Conservation (phyloP, 2,329 filamentous ascomycete species). For the Paracoccidioides lutzii region DNA sequence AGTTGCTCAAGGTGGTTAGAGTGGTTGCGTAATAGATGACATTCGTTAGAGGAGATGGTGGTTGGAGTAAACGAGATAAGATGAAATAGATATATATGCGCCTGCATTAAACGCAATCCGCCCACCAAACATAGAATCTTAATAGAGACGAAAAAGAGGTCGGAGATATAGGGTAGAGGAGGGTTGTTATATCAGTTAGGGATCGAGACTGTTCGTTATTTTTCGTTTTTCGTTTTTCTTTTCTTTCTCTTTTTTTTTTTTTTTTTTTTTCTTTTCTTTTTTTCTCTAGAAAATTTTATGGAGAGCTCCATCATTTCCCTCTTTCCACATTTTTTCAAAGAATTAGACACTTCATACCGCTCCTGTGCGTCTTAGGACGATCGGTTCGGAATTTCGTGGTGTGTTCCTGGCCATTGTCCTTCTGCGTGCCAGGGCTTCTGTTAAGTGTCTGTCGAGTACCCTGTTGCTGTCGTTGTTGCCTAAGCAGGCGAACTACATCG, state of each 20-base stretch:
- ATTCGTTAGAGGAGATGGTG: neutral
- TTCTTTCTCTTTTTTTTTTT: neutral
- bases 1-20: too few species aligned
- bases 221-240: neutral
- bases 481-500: constrained; percentile 83
- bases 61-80: neutral
- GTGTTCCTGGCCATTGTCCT: constrained; percentile 27
- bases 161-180: too few species aligned
- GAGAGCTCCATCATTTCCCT: constrained; percentile 8
- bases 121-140: neutral
- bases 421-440: constrained; percentile 26
- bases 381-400: constrained; percentile 28
- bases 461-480: constrained; percentile 58
- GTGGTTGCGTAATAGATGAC: neutral
- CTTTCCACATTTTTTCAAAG: constrained; percentile 14
- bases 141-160: too few species aligned
- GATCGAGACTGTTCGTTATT: neutral
- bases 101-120: neutral
- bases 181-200: neutral
- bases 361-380: constrained; percentile 24
- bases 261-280: neutral
- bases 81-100: neutral
- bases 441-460: constrained; percentile 24
- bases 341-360: constrained; percentile 25
- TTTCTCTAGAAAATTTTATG: neutral